Base-by-base conservation (phyloP, 345 rosid species). In the Populus simonii region DNA sequence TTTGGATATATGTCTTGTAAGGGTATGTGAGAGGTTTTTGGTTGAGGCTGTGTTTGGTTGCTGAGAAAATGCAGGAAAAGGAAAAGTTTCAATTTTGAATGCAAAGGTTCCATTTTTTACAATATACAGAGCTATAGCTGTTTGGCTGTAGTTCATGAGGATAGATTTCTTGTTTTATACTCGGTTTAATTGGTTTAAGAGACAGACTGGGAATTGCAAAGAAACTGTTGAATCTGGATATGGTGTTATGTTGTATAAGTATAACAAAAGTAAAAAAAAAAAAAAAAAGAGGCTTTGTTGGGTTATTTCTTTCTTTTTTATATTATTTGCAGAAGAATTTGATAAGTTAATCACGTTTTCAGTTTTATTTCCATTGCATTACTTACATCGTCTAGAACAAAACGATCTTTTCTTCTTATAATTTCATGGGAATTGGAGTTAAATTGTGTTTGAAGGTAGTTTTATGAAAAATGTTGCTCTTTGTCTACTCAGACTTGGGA, bases 401-500 rank as follows among this genome's bases (percentile, higher is more conserved):
- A 41, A 41, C 45, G 45, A n/a, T 12, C 10, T 6, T 41, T 67
- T 49, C 6, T 49, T 49, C 41, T 22, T 33, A 2, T 7, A 22
- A 9, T 36, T 22, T 36, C 35, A 36, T 1, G 59, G 57, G 6
- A 20, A 55, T 68, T 76, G 39, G 63, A 18, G 73, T 53, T 47
- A 62, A 5, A 29, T 41, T 71, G 18, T 59, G 43, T 36, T 20
- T 41, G 47, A 36, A 67, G 62, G 33, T 73, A 45, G 2, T 29
- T 69, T 45, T 43, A 18, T 35, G 57, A 33, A 31, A 55, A 35
- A 62, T 7, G 31, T 63, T 49, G 1, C 49, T 29, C 59, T 83
- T 72, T 74, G 17, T 78, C 55, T 55, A 71, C 76, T 70, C 89
- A 92, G 93, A 83, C 79, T 84, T 62, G 86, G 88, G 74, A 82